These are phyloP conservation scores for Cydonia oblonga DNA, from an alignment of 331 rosid genomes.

Conservation along the genomic window DNA sequence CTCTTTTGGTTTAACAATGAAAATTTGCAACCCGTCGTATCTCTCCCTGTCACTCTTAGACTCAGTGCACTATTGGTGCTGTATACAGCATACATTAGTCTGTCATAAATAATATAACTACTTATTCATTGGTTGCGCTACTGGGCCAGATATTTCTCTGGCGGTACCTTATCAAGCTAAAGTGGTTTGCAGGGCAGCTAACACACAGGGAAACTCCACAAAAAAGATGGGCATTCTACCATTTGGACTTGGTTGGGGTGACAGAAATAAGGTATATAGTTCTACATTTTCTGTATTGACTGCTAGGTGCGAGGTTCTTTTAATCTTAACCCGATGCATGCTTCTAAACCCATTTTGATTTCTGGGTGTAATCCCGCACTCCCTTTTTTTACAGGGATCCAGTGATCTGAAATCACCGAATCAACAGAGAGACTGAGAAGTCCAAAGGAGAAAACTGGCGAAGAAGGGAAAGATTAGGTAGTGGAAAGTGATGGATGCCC, in stretches of 20 bases:
- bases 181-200: slow-evolving; percentile 30
- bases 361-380: not conserved
- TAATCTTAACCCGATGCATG: not conserved
- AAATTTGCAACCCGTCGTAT: not conserved
- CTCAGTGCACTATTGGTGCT: not conserved
- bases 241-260: slow-evolving; percentile 81
- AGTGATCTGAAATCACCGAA: slow-evolving; percentile 18
- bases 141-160: not conserved
- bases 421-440: slow-evolving; percentile 4
- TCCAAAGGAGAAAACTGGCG: slow-evolving; percentile 22
- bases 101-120: not conserved
- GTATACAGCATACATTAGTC: not conserved
- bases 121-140: not conserved
- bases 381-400: slow-evolving; percentile 26
- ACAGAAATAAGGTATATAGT: slow-evolving; percentile 55
- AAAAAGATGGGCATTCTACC: slow-evolving; percentile 44
- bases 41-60: not conserved
- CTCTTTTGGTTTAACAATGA: not conserved
- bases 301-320: not conserved
- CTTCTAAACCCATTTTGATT: not conserved
- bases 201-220: slow-evolving; percentile 31
- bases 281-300: not conserved
- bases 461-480: slow-evolving; percentile 14
- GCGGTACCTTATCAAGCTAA: not conserved
- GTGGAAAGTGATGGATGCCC: slow-evolving; percentile 2